Evolutionary conservation across 495 filamentous ascomycete genomes (phyloP), one percentile per base, ranked within the genome.

Genomic region (Penicillium angulare): DNA sequence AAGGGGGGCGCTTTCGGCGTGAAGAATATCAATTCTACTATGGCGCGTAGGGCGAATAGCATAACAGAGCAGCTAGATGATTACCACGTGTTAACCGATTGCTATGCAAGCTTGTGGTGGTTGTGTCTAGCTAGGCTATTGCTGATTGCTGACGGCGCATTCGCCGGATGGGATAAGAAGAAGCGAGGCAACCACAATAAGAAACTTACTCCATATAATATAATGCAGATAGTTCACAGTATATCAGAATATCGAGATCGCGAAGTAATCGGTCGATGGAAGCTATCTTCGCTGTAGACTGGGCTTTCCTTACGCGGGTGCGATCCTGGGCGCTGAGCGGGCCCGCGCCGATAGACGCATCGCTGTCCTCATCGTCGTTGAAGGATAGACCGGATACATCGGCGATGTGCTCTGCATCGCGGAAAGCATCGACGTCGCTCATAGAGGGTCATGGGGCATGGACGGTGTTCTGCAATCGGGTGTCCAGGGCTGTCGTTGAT

Each of bases 191-290:
- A 23, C 17, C 21, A 32, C 34, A 32, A 17, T 17, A 53, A 20
- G 21, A 29, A 7, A 35, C 87, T 57, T 73, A 95, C 91, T 96
- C 91, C 81, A 95, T 86, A 66, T 93, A 95, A 71, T 96, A 96
- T 49, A 95, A 57, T 33, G 85, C 80, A 32, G 87, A 88, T 26
- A 95, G 74, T 72, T 95, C 81, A 50, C 84, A 84, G 63, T 90
- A 91, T 24, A 91, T 81, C n/a, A 91, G 50, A 56, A 86, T 85
- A 68, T 96, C 90, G 39, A 95, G 73, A 60, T 82, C 85, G 49
- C 80, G 78, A 57, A 89, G 77, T 26, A 95, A 68, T 43, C 85
- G 75, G 56, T 83, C 84, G 49, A 93, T 78, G 61, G 88, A 83
- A 46, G 84, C 74, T 29, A 75, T 72, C 54, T 73, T 75, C 17